phyloP scores from a whole-genome alignment of 306 rosid genomes.

The Corylus avellana region DNA sequence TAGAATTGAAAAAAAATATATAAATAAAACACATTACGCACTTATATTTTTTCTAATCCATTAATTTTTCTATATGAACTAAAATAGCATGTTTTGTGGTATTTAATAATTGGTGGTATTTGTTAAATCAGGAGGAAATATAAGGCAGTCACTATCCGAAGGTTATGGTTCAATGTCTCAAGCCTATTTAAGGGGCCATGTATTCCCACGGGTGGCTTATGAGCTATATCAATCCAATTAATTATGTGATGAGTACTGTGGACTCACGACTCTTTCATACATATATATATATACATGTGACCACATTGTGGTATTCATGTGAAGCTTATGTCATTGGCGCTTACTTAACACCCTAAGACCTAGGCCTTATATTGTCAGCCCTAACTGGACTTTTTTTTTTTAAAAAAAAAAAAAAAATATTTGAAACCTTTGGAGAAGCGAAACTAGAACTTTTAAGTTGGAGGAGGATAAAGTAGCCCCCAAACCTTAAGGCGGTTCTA shows the following conservation, averaged over 20 bases:
- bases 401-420: no score
- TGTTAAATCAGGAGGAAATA: slow-evolving; percentile 13
- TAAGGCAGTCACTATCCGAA: slow-evolving; percentile 2
- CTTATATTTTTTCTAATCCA: no score
- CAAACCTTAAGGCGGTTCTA: no score
- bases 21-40: no score
- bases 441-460: no score
- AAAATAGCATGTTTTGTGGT: no score
- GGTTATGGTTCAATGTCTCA: slow-evolving; percentile 9
- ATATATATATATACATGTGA: slow-evolving; percentile 4
- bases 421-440: no score
- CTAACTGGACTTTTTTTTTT: no score
- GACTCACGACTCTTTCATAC: background rate
- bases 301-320: slow-evolving; percentile 1
- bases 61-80: background rate
- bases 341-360: background rate
- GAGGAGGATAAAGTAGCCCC: no score
- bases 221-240: background rate
- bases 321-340: slow-evolving; percentile 12
- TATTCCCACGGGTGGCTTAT: slow-evolving; percentile 26
- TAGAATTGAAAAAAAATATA: no score
- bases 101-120: background rate
- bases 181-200: background rate
- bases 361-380: background rate
- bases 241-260: background rate